Conservation (phyloP, 2,329 filamentous ascomycete genomes). For the Samsoniella hepiali region DNA sequence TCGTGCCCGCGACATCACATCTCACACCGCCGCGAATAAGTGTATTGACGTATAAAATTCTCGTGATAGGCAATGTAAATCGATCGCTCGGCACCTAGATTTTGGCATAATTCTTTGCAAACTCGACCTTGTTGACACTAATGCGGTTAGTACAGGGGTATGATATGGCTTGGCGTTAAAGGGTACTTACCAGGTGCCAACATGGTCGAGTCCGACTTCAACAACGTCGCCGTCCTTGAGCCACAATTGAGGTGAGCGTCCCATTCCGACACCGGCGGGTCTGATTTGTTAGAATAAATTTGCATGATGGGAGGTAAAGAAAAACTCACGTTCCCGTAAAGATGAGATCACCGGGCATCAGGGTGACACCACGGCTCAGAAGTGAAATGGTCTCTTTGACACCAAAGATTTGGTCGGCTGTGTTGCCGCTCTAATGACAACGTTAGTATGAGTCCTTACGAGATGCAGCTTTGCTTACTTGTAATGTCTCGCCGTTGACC, state of each 20-base stretch:
- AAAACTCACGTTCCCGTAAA: slow-evolving; percentile 59
- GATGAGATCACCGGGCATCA: slow-evolving; percentile 62
- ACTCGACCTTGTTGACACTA: slow-evolving; percentile 34
- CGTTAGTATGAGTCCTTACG: not conserved
- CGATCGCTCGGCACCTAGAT: slow-evolving; percentile 17
- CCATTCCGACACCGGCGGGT: slow-evolving; percentile 69
- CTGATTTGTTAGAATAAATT: slow-evolving; percentile 31
- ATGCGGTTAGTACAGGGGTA: not conserved
- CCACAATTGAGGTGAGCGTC: slow-evolving; percentile 63
- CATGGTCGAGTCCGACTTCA: slow-evolving; percentile 63
- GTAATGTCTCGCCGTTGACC: slow-evolving; percentile 56
- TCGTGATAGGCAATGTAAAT: slow-evolving; percentile 13
- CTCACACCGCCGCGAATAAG: slow-evolving; percentile 16
- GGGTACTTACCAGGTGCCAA: slow-evolving; percentile 52
- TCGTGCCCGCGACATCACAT: slow-evolving; percentile 16
- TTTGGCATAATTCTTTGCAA: slow-evolving; percentile 28
- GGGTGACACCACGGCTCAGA: slow-evolving; percentile 58
- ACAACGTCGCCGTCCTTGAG: slow-evolving; percentile 68
- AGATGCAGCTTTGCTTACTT: slow-evolving; percentile 34
- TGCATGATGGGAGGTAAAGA: not conserved
- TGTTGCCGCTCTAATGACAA: slow-evolving; percentile 45
- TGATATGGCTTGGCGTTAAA: not conserved
- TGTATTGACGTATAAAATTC: slow-evolving; percentile 18
- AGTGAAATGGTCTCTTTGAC: slow-evolving; percentile 58
- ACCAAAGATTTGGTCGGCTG: slow-evolving; percentile 61